These are phyloP conservation scores for Globisporangium perplexum DNA, from an alignment of 352 stramenopile species.

Conservation along the genomic window DNA sequence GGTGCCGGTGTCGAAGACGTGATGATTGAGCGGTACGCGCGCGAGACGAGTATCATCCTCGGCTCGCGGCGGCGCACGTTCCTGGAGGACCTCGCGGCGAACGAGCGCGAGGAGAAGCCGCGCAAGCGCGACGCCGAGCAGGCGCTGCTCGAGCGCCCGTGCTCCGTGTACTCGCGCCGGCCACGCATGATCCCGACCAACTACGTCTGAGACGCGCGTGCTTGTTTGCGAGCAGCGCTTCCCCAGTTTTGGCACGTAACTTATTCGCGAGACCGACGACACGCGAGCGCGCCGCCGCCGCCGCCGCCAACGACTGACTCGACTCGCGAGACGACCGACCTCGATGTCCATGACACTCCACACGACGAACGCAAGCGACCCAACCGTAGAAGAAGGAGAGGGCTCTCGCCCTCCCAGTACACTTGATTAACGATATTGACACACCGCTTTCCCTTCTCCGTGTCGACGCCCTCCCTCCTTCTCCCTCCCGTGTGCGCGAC, in stretches of 20 bases:
- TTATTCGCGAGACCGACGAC: slow-evolving; percentile 9
- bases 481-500: too few relatives aligned
- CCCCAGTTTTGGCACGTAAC: slow-evolving; percentile 9
- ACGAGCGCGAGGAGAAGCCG: slow-evolving; percentile 16
- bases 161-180: slow-evolving; percentile 37
- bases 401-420: background rate
- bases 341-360: too few relatives aligned
- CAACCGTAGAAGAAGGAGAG: background rate
- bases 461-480: too few relatives aligned
- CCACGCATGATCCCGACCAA: slow-evolving; percentile 67
- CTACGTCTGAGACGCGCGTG: slow-evolving; percentile 27
- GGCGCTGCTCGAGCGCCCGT: slow-evolving; percentile 33
- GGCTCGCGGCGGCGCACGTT: slow-evolving; percentile 27
- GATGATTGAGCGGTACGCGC: slow-evolving; percentile 37
- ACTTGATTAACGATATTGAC: background rate
- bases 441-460: background rate
- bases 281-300: background rate
- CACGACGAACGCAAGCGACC: background rate
- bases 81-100: slow-evolving; percentile 20
- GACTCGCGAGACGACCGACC: background rate
- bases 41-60: slow-evolving; percentile 45
- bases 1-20: slow-evolving; percentile 25
- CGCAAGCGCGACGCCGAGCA: slow-evolving; percentile 46
- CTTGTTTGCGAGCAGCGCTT: background rate
- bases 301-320: too few relatives aligned